Base-by-base conservation (phyloP, 2,329 filamentous ascomycete species). In the Neocucurbitaria cava region DNA sequence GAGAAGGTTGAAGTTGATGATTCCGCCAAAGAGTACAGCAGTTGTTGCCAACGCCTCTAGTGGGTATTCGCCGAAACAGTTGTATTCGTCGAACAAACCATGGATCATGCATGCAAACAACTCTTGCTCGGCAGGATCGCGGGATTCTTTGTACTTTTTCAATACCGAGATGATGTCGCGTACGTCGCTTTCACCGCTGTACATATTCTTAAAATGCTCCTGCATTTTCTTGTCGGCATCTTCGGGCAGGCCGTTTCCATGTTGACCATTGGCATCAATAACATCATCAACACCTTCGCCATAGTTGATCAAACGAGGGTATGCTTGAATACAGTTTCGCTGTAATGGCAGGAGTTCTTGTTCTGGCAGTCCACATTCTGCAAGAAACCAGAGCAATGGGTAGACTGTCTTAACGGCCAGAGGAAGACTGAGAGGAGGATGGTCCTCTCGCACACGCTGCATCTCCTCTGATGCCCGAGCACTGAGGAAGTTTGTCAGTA, bases 91-190 rank as follows among this genome's bases (percentile, higher is more conserved):
- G 66, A 99, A 97, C 3, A 99, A 81, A 0, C 95, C 95, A 69
- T 97, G 93, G 31, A 99, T 96, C 92, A 99, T 99, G 78, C 94
- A 97, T 13, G 94, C 91, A 73, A 99, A 99, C 6, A 97, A 85
- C 72, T 99, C 95, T 73, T 98, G 95, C 56, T 97, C 92, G 15
- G 89, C 80, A 1, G 91, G 84, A 56, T 95, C 90, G 43, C 87
- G 86, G 0, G 96, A 98, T 51, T 87, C 87, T 74, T 99, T 98
- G 79, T 96, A 96, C 51, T 86, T 85, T 60, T 92, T 88, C 68
- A 99, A 85, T 35, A 92, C 86, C 58, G 90, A 88, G 46, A 99
- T 89, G 61, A 99, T 90, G 49, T 91, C 87, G 50, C 91, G 87
- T 17, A 97, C 90, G 59, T 94, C 89, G 18, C 93, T 87, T 63